These are phyloP conservation scores for Neonectria punicea DNA, from an alignment of 2,329 filamentous ascomycete species.

Conservation along the genomic window DNA sequence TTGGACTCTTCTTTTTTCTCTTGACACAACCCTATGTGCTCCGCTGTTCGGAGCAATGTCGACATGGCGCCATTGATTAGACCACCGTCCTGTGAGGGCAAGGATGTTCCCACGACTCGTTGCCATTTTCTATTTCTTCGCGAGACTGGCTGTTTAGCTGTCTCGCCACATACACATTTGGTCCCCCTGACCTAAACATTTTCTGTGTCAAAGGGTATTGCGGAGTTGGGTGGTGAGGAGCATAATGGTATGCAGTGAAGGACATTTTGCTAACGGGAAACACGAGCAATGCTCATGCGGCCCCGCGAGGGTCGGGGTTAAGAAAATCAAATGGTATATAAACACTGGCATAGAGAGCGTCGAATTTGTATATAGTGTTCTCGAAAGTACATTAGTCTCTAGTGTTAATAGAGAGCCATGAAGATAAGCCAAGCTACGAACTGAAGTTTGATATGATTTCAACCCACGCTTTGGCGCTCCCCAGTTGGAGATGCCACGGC, in stretches of 20 bases:
- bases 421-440: not conserved
- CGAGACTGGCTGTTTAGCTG: constrained; percentile 21
- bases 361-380: constrained; percentile 33
- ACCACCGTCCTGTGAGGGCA: constrained; percentile 33
- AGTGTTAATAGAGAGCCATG: constrained; percentile 29
- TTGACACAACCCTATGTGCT: constrained; percentile 26
- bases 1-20: constrained; percentile 38
- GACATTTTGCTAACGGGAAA: constrained; percentile 35
- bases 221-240: constrained; percentile 38
- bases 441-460: not conserved
- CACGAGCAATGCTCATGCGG: constrained; percentile 34
- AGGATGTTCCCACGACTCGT: constrained; percentile 36
- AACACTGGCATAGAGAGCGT: constrained; percentile 29
- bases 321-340: constrained; percentile 33
- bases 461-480: not conserved
- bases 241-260: constrained; percentile 25
- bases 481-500: constrained; percentile 8
- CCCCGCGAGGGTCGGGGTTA: constrained; percentile 17
- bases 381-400: constrained; percentile 33
- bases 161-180: constrained; percentile 22
- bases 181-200: constrained; percentile 10
- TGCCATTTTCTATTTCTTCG: constrained; percentile 30
- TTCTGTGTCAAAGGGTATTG: constrained; percentile 9
- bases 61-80: constrained; percentile 40
- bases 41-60: constrained; percentile 28